phyloP scores from a whole-genome alignment of 202 grass and related monocot genomes.

The Digitaria exilis region DNA sequence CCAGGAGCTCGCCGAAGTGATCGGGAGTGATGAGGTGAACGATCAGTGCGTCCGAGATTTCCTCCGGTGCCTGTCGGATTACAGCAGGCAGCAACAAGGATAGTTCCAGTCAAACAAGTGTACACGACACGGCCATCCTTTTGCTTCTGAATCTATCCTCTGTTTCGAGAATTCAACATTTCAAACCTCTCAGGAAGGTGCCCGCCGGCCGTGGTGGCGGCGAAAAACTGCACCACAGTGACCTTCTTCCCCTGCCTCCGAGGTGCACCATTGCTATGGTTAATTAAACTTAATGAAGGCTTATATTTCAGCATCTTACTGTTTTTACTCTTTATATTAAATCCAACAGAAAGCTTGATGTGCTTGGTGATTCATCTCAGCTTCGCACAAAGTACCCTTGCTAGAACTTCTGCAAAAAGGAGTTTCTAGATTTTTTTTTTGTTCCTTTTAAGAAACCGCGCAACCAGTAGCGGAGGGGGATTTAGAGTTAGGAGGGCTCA shows the following conservation, averaged over 20 bases:
- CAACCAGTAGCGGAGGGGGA: too few species aligned
- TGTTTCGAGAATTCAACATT: conserved; percentile 30
- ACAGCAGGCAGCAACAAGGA: background rate
- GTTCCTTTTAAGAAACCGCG: too few species aligned
- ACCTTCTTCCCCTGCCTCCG: conserved; percentile 24
- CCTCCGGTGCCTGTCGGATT: conserved; percentile 38
- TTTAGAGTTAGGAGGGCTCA: too few species aligned
- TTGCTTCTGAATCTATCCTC: conserved; percentile 3
- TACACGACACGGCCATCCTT: background rate
- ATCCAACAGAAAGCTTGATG: too few species aligned
- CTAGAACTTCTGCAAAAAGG: conserved; percentile 54
- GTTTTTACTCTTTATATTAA: too few species aligned
- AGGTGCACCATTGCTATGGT: background rate
- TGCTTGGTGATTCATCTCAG: too few species aligned
- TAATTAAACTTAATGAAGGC: background rate
- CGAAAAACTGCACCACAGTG: conserved; percentile 42
- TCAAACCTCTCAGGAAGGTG: too few species aligned
- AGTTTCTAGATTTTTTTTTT: background rate
- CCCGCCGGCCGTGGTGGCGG: conserved; percentile 41
- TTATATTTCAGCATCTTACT: background rate
- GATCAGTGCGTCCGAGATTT: conserved; percentile 49
- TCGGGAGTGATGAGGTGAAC: conserved; percentile 59
- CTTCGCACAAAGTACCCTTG: conserved; percentile 45
- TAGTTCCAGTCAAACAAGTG: background rate
- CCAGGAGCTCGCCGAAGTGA: conserved; percentile 40